Evolutionary conservation across 306 rosid genomes (phyloP), one percentile per base, ranked within the genome.

Genomic region (Oxytropis ochrocephala): DNA sequence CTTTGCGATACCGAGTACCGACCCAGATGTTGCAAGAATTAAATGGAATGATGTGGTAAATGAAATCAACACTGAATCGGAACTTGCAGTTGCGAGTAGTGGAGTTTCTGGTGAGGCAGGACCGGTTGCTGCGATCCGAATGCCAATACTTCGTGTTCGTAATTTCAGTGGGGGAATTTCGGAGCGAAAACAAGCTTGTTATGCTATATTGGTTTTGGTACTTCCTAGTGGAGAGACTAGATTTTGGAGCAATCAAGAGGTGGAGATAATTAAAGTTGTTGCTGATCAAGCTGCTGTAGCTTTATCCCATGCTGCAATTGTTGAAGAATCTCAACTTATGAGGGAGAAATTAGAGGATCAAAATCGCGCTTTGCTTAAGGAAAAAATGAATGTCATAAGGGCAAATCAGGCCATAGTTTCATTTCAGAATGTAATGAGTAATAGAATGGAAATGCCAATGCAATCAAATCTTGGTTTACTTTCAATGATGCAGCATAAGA

Each of bases 271-370:
- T 19, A 82, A 90, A 75, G 89, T 81, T 3, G 98, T 92, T 78
- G 98, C 96, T 21, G 98, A 92, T 82, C 98, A 92, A 79, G 98
- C 90, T 36, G 93, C 96, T 6, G 96, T 92, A 64, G 98, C 96
- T 56, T 84, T 92, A 12, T 92, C 98, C 36, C 98, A 92, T 70
- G 96, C 98, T 11, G 93, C 88, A 3, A 78, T 92, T 68, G 85
- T 92, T 7, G 93, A 92, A 64, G 98, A 92, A 78, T 92, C 98
- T 7, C 98, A 88, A 60, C 89, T 85, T 44, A 90, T 90, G 96
- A 82, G 96, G 35, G 96, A 88, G 50, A 88, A 90, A 57, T 76
- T 92, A 82, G 96, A 82, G 9, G 98, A 85, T 80, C 92, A 85
- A 68, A 92, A 92, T 43, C 96, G 82, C 63, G 89, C 87, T 0